Percentiles rank a stretch among this genome's conserved stretches.
These are phyloP conservation scores for Macaranga tanarius DNA, from an alignment of 441 rosid species.

Conservation along the genomic window DNA sequence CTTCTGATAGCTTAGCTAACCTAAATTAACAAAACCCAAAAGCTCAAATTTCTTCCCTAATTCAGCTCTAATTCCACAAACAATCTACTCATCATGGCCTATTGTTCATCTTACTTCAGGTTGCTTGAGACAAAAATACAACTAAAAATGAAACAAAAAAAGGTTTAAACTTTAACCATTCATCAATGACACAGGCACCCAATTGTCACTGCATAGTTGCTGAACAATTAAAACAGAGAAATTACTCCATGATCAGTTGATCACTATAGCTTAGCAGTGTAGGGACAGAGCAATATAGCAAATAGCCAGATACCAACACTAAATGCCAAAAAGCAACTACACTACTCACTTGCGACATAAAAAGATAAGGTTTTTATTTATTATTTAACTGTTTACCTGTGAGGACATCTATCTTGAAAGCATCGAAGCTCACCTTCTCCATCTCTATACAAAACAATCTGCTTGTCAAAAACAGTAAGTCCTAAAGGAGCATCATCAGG, in stretches of 20 bases:
- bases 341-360: too few relatives aligned
- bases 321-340: too few relatives aligned
- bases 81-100: background rate
- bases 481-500: slow-evolving; percentile 96
- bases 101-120: background rate
- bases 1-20: slow-evolving; percentile 90
- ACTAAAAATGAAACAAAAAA: background rate
- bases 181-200: background rate
- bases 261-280: background rate
- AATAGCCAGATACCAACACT: too few relatives aligned
- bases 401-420: slow-evolving; percentile 86
- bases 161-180: background rate
- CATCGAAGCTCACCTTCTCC: slow-evolving; percentile 65
- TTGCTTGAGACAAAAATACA: background rate
- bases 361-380: background rate
- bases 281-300: too few relatives aligned
- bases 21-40: slow-evolving; percentile 33
- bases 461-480: slow-evolving; percentile 76
- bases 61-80: background rate
- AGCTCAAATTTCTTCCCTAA: background rate
- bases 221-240: background rate
- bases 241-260: background rate
- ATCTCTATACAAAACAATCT: slow-evolving; percentile 75
- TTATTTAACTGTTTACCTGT: slow-evolving; percentile 66
- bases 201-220: background rate